Conservation (phyloP, 805 yeast species). For the Candida tammaniensis region DNA sequence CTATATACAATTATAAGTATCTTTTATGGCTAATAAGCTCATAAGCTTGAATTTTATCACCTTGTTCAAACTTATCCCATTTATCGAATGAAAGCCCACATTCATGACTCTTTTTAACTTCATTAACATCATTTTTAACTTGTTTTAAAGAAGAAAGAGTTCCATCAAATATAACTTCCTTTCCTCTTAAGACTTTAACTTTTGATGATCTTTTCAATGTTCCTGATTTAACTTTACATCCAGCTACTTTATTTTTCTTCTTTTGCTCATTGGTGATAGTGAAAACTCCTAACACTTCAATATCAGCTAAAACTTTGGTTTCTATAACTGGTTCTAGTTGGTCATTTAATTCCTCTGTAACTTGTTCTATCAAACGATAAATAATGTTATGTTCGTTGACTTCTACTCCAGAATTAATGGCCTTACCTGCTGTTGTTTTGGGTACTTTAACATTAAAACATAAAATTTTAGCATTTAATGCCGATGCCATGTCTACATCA, state of each 20-base stretch:
- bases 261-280: conserved; percentile 58
- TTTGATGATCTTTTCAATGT: conserved; percentile 54
- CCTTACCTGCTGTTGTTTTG: conserved; percentile 57
- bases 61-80: conserved; percentile 69
- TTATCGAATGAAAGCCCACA: conserved; percentile 78
- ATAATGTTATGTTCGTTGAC: conserved; percentile 74
- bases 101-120: conserved; percentile 81
- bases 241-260: conserved; percentile 68
- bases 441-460: conserved; percentile 76
- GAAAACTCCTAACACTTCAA: conserved; percentile 69
- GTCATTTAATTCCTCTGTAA: conserved; percentile 59
- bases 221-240: conserved; percentile 79
- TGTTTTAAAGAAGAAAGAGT: conserved; percentile 71
- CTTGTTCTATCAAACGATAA: conserved; percentile 83
- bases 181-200: conserved; percentile 56
- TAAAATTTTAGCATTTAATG: conserved; percentile 61
- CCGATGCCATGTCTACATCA: conserved; percentile 39
- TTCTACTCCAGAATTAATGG: conserved; percentile 53
- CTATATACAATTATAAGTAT: conserved; percentile 22
- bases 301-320: conserved; percentile 62
- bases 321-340: conserved; percentile 66
- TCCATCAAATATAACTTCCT: conserved; percentile 52
- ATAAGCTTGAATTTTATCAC: conserved; percentile 71
- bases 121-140: conserved; percentile 73
- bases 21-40: conserved; percentile 55